Base-by-base conservation (phyloP, 192 early-diverging fungal genomes). In the Podila epigama region DNA sequence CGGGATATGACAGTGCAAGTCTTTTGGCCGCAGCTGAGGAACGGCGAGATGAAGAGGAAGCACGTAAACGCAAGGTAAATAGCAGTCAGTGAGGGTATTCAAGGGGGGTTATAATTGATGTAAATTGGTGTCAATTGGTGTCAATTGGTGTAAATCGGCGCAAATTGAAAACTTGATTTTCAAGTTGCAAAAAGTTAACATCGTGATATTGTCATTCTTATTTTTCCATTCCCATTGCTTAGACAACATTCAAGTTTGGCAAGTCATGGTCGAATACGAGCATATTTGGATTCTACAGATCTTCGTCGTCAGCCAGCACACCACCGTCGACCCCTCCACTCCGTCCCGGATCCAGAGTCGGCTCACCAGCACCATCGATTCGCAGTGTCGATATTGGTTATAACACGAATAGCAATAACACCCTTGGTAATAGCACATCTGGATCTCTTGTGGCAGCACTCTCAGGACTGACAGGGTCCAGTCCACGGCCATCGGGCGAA, bases 251-350 rank as follows among this genome's bases (percentile, higher is more conserved):
- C 61, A 77, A 60, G n/a, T 77, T 77, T 68, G 66, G 73, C 32
- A 77, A 77, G 27, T 77, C 73, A 15, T 77, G 73, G 73, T 77
- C 73, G 12, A 77, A 68, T 16, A 58, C 73, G 4, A 68, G 66
- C 36, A 68, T 77, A 29, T 77, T 77, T 52, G 73, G 73, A 53
- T 77, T 77, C 53, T 77, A 77, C 27, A 57, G 51, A 51, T 58
- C 70, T 2, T 66, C 65, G 1, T 34, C 72, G 1, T 52, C 72
- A 8, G 29, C 54, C n/a, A 58, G 53, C 9, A 67, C 73, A 18
- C 73, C 73, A 20, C 73, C 73, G 3, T 57, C 64, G 12, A 77
- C 73, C 22, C 73, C 73, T 2, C 73, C 73, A 39, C 32, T 77
- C 8, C 41, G 50, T 1, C 73, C 73, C 9, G 60, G 48, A 10